A percentile compares a stretch with the other conserved stretches of the same genome.
Conservation (phyloP, 1,139 yeast genomes). For the Zhuliangozyma parablackwelliae region DNA sequence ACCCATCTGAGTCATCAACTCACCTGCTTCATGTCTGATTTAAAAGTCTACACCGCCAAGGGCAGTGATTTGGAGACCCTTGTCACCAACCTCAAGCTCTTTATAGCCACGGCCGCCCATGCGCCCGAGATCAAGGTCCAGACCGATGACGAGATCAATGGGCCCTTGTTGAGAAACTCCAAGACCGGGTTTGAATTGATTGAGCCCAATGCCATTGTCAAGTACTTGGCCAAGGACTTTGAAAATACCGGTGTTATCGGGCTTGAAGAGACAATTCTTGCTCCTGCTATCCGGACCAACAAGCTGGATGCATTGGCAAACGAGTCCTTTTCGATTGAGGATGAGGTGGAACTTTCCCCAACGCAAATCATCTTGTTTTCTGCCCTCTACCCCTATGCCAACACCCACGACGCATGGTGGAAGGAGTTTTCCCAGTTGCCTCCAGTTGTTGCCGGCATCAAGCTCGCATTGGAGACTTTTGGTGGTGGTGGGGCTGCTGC, state of each 20-base stretch:
- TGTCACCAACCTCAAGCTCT: constrained; percentile 55
- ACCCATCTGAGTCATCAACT: constrained; percentile 4
- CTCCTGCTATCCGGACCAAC: constrained; percentile 27
- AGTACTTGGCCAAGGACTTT: constrained; percentile 55
- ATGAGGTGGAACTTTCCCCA: constrained; percentile 22
- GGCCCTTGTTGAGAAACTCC: constrained; percentile 30
- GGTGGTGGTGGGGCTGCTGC: constrained; percentile 13
- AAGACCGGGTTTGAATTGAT: constrained; percentile 47
- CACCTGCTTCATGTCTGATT: constrained; percentile 10
- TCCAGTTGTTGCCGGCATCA: constrained; percentile 35
- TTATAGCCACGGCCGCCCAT: constrained; percentile 47
- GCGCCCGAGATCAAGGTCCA: constrained; percentile 25
- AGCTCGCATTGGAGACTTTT: constrained; percentile 27
- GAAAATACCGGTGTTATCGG: constrained; percentile 17
- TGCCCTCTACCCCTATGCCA: constrained; percentile 34
- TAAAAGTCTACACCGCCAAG: constrained; percentile 39
- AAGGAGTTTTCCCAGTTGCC: constrained; percentile 31
- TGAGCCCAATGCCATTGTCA: constrained; percentile 82
- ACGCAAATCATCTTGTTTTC: constrained; percentile 47
- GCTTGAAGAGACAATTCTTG: constrained; percentile 31
- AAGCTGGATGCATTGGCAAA: constrained; percentile 16
- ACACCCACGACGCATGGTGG: constrained; percentile 35
- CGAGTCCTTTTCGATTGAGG: not conserved
- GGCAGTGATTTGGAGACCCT: constrained; percentile 37
- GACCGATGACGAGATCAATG: constrained; percentile 14